These are phyloP conservation scores for Chaetomium cochliodes DNA, from an alignment of 495 filamentous ascomycete species.

Conservation along the genomic window DNA sequence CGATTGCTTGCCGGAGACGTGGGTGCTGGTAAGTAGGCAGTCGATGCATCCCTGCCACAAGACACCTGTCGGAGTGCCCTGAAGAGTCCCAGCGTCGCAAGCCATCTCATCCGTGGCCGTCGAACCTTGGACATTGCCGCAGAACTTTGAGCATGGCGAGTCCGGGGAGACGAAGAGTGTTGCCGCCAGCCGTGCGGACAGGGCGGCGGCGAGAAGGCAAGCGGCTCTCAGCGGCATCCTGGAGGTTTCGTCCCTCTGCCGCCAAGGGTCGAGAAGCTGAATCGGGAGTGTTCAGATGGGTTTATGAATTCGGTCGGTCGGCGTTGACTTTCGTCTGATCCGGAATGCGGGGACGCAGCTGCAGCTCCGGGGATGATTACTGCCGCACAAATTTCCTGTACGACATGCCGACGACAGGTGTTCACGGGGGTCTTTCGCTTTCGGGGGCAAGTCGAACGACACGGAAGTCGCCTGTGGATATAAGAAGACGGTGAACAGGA, in stretches of 20 bases:
- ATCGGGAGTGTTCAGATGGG: neutral
- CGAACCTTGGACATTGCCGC: slow-evolving; percentile 43
- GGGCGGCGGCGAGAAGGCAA: slow-evolving; percentile 23
- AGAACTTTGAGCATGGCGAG: slow-evolving; percentile 45
- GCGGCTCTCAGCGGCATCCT: slow-evolving; percentile 28
- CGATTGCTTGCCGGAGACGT: slow-evolving; percentile 31
- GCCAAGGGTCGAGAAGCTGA: neutral
- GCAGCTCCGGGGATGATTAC: slow-evolving; percentile 31
- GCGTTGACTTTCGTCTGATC: slow-evolving; percentile 4
- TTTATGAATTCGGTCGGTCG: slow-evolving; percentile 1
- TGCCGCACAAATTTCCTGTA: slow-evolving; percentile 26
- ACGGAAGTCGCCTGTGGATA: neutral
- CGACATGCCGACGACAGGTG: slow-evolving; percentile 30
- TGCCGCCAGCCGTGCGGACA: slow-evolving; percentile 32
- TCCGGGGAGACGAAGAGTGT: slow-evolving; percentile 39
- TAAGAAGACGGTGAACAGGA: neutral
- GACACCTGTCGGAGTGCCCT: slow-evolving; percentile 29
- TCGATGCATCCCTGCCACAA: slow-evolving; percentile 45
- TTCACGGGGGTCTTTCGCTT: neutral
- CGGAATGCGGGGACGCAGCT: slow-evolving; percentile 23
- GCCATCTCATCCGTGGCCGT: slow-evolving; percentile 44
- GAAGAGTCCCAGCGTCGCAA: slow-evolving; percentile 38
- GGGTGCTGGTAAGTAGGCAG: slow-evolving; percentile 45
- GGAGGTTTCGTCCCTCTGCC: slow-evolving; percentile 2
- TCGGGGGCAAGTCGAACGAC: neutral